Percentiles rank a stretch among this genome's conserved stretches.
Conservation (phyloP, 176 grass and related monocot genomes). For the Carex kokanica region DNA sequence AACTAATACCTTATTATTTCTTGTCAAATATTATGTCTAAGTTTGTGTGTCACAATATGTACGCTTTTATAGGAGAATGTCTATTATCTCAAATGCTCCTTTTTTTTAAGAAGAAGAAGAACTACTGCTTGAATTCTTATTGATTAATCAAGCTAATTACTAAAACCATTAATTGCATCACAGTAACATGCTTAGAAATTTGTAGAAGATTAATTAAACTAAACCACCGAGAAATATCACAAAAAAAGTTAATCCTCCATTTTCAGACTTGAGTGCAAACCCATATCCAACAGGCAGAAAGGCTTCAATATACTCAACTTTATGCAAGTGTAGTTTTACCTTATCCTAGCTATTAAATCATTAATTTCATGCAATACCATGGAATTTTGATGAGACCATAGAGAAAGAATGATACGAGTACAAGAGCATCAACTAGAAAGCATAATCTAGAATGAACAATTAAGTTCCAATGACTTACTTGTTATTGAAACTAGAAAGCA, state of each 20-base stretch:
- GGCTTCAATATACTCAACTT: too few species aligned
- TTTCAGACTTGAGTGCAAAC: background rate
- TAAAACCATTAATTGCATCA: background rate
- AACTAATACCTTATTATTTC: background rate
- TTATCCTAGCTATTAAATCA: background rate
- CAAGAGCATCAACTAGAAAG: background rate
- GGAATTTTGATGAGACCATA: background rate
- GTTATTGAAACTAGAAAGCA: background rate
- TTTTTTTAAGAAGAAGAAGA: background rate
- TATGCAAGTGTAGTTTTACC: background rate
- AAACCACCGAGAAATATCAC: background rate
- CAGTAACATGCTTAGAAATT: background rate
- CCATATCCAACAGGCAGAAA: background rate
- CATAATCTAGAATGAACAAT: too few species aligned
- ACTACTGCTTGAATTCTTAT: background rate
- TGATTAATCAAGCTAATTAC: background rate
- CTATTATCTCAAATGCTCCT: background rate
- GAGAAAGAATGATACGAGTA: background rate
- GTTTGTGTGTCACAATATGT: background rate
- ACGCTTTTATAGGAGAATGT: background rate
- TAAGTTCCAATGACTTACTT: too few species aligned
- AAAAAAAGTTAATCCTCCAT: background rate
- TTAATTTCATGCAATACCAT: background rate
- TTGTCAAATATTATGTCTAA: background rate
- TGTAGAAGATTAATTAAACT: background rate